These are phyloP conservation scores for Barnettozyma wickerhamii DNA, from an alignment of 805 yeast genomes.

Conservation along the genomic window DNA sequence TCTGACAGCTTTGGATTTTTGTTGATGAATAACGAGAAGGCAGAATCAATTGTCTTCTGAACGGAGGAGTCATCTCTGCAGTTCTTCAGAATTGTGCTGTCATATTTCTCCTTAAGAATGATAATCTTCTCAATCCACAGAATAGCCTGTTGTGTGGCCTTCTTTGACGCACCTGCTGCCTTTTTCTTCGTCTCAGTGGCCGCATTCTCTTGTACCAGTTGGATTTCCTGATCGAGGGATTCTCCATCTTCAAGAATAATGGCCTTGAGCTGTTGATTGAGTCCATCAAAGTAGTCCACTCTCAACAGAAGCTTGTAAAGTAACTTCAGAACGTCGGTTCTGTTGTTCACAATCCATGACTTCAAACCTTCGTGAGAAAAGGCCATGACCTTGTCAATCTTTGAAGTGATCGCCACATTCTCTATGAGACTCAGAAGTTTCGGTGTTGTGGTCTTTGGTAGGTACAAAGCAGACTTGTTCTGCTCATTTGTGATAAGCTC, in stretches of 20 bases:
- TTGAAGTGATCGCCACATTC: constrained; percentile 51
- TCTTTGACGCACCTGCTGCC: constrained; percentile 20
- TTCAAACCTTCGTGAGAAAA: constrained; percentile 53
- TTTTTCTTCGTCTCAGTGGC: constrained; percentile 10
- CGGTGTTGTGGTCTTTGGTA: constrained; percentile 51
- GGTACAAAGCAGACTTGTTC: constrained; percentile 45
- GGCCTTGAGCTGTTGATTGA: constrained; percentile 44
- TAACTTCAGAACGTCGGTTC: constrained; percentile 39
- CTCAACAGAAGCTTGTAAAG: constrained; percentile 47
- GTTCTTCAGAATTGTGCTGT: constrained; percentile 35
- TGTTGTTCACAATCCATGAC: constrained; percentile 49
- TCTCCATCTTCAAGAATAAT: constrained; percentile 45
- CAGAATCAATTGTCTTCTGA: constrained; percentile 51
- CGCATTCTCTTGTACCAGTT: constrained; percentile 21
- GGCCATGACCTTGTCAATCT: constrained; percentile 50
- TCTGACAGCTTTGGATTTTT: constrained; percentile 45
- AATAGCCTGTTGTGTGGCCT: constrained; percentile 45
- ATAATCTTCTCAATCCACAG: constrained; percentile 64
- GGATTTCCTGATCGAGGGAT: constrained; percentile 14
- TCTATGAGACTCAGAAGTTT: constrained; percentile 54
- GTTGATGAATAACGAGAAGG: constrained; percentile 61
- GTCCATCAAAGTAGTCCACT: constrained; percentile 50
- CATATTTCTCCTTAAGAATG: constrained; percentile 46
- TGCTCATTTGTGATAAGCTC: constrained; percentile 62
- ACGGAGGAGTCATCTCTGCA: constrained; percentile 45